Evolutionary conservation across 371 early-diverging fungal genomes (phyloP).

Genomic region (Dinochytrium kinnereticum): DNA sequence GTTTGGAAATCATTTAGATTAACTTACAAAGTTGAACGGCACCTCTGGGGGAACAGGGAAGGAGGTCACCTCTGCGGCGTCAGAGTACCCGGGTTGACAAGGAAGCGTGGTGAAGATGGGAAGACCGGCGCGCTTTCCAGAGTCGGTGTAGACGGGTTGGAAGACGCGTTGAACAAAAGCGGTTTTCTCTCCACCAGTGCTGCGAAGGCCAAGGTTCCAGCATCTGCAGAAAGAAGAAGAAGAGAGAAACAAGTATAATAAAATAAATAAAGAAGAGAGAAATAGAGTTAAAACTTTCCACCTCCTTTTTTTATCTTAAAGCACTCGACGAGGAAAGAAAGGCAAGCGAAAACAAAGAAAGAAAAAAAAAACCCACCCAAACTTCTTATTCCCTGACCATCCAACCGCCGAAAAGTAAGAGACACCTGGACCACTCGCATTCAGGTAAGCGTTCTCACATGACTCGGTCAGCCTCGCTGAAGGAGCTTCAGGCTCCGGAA

Average conservation of each 20-base stretch:
- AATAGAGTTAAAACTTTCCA: neutral
- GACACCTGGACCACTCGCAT: neutral
- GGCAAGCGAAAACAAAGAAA: neutral
- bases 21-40: conserved; percentile 30
- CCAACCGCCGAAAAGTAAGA: neutral
- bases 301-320: no score
- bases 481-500: conserved; percentile 2
- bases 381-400: neutral
- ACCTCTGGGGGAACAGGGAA: conserved; percentile 14
- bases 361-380: neutral
- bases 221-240: neutral
- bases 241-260: neutral
- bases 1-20: neutral
- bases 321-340: neutral
- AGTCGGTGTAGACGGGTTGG: conserved; percentile 27
- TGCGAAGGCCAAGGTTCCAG: conserved; percentile 20
- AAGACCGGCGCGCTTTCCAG: conserved; percentile 23
- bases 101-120: conserved; percentile 25
- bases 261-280: neutral
- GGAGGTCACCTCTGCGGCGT: conserved; percentile 18
- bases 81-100: conserved; percentile 25
- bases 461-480: neutral
- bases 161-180: conserved; percentile 1
- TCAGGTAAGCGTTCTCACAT: conserved; percentile 1
- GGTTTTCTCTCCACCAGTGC: neutral